Evolutionary conservation across 2,329 filamentous ascomycete genomes (phyloP).

Genomic region (Colletotrichum sp.): DNA sequence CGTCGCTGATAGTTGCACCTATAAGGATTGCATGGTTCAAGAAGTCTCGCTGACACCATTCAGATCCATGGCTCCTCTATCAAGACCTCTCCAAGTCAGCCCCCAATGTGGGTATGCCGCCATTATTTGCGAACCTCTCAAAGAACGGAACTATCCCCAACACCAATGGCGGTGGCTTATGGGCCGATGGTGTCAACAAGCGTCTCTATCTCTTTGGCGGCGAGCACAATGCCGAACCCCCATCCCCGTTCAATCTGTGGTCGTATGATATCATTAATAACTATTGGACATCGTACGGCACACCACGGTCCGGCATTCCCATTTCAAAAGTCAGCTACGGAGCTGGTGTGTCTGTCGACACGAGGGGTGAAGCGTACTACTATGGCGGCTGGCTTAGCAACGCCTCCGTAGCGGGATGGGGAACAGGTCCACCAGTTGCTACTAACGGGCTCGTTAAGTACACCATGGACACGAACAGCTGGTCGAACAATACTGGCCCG

Average conservation of each 20-base stretch:
- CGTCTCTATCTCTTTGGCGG: slow-evolving; percentile 68
- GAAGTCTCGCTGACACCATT: neutral
- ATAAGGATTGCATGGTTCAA: neutral
- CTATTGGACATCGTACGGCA: slow-evolving; percentile 56
- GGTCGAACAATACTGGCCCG: slow-evolving; percentile 59
- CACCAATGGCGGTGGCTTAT: slow-evolving; percentile 52
- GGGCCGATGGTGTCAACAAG: slow-evolving; percentile 68
- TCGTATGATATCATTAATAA: slow-evolving; percentile 63
- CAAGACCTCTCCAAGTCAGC: slow-evolving; percentile 57
- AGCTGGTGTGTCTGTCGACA: slow-evolving; percentile 59
- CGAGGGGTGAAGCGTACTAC: slow-evolving; percentile 63
- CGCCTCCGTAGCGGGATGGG: slow-evolving; percentile 56
- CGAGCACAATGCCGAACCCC: slow-evolving; percentile 50
- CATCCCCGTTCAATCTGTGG: slow-evolving; percentile 55
- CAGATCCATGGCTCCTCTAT: slow-evolving; percentile 61
- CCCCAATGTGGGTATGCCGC: slow-evolving; percentile 48
- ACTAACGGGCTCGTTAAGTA: slow-evolving; percentile 61
- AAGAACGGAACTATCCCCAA: slow-evolving; percentile 64
- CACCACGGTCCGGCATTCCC: slow-evolving; percentile 32
- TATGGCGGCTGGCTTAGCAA: slow-evolving; percentile 68
- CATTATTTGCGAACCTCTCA: slow-evolving; percentile 60
- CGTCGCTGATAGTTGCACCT: neutral
- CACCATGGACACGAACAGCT: slow-evolving; percentile 56
- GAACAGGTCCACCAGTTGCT: slow-evolving; percentile 46
- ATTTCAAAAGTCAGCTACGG: slow-evolving; percentile 60